A percentile compares a stretch with the other conserved stretches of the same genome.
These are phyloP conservation scores for Candida silvicultrix DNA, from an alignment of 805 yeast species.

Conservation along the genomic window DNA sequence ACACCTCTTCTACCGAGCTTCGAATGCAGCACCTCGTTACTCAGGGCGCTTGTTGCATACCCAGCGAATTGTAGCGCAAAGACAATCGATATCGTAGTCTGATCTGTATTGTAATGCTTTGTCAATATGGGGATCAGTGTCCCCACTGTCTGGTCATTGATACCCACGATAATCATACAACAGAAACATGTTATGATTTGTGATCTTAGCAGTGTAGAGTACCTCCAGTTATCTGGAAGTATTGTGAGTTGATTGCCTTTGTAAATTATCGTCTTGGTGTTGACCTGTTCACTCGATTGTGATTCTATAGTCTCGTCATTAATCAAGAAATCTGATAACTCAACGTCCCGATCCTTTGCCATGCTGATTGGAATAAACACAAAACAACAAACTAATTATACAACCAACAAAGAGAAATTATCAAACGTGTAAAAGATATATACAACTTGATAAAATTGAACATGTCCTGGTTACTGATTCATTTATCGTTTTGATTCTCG, in stretches of 20 bases:
- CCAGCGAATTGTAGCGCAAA: constrained; percentile 51
- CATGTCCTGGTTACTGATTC: too few relatives aligned
- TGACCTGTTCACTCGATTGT: too few relatives aligned
- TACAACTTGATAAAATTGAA: too few relatives aligned
- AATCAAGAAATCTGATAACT: too few relatives aligned
- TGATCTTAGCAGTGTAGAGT: constrained; percentile 31
- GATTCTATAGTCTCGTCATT: too few relatives aligned
- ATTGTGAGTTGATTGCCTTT: constrained; percentile 4
- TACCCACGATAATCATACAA: constrained; percentile 42
- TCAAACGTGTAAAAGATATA: too few relatives aligned
- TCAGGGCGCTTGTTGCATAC: constrained; percentile 45
- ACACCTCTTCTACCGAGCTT: constrained; percentile 44
- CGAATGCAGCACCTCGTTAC: constrained; percentile 36
- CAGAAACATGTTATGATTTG: constrained; percentile 37
- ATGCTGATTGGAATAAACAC: too few relatives aligned
- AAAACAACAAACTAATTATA: too few relatives aligned
- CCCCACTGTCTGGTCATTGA: constrained; percentile 57
- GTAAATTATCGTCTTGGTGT: not conserved
- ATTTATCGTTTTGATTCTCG: too few relatives aligned
- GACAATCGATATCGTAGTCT: constrained; percentile 40
- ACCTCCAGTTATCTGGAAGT: constrained; percentile 16
- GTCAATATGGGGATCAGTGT: constrained; percentile 49
- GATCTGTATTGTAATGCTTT: constrained; percentile 38
- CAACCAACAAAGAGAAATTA: too few relatives aligned
- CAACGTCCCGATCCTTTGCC: too few relatives aligned